phyloP scores from a whole-genome alignment of 2,329 filamentous ascomycete genomes.

The Diaporthe capsici region DNA sequence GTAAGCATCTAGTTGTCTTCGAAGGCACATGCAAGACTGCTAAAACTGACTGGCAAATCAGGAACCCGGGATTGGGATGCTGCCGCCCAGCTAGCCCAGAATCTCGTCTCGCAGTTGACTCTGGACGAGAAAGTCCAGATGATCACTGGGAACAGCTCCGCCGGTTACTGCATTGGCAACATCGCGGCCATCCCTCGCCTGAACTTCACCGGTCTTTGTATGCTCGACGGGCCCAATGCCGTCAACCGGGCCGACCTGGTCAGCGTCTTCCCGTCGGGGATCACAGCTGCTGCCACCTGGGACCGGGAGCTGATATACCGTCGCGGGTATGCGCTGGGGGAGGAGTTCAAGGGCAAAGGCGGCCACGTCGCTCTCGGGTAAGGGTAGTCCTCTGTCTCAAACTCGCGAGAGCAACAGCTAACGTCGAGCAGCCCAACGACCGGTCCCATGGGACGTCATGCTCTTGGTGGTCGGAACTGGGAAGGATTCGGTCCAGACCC shows the following conservation, averaged over 20 bases:
- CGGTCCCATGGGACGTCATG: not conserved
- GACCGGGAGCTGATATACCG: conserved; percentile 80
- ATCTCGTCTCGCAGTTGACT: conserved; percentile 21
- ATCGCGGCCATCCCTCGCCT: not conserved
- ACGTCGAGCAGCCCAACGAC: conserved; percentile 69
- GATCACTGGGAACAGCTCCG: not conserved
- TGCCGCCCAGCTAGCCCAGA: not conserved
- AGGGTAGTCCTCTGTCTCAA: not conserved
- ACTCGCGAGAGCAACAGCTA: conserved; percentile 45
- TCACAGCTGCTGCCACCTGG: conserved; percentile 86
- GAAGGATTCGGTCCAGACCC: conserved; percentile 87
- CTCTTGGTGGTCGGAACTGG: conserved; percentile 78
- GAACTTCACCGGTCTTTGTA: conserved; percentile 6
- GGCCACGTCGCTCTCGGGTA: conserved; percentile 79
- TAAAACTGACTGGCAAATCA: not conserved
- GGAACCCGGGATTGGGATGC: conserved; percentile 19
- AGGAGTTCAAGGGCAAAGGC: conserved; percentile 78
- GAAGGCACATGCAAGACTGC: not conserved
- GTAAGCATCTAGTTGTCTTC: not conserved
- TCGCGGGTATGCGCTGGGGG: conserved; percentile 77
- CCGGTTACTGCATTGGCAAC: conserved; percentile 7
- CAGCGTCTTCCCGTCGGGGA: conserved; percentile 84
- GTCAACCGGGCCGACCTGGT: conserved; percentile 50
- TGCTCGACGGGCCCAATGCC: conserved; percentile 14
- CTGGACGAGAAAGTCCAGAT: conserved; percentile 14